Evolutionary conservation across 73 alveolate genomes (phyloP), one percentile per base, ranked within the genome.

Genomic region (Breviolum minutum): DNA sequence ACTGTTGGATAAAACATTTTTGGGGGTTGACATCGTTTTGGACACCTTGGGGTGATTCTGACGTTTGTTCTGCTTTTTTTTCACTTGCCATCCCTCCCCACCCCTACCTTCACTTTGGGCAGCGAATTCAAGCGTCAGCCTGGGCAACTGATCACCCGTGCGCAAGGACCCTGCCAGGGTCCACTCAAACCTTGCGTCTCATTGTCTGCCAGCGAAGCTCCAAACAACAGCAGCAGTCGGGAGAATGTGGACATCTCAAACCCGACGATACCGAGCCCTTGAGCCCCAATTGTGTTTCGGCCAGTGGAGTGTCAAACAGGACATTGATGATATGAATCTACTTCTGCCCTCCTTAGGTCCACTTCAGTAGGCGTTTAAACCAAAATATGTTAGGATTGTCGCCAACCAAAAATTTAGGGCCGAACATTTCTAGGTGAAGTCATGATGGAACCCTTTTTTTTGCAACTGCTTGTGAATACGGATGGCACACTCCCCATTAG

Each of bases 101-200:
- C 85, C 64, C 27, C 26, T n/a, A 66, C 84, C 98, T 92, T 92
- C 82, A 92, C 98, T n/a, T 63, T 92, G 54, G 98, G 98, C 90
- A 92, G 90, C 27, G 98, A 80, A 61, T 92, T 92, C 91, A 92
- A 64, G 30, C 98, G 98, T 92, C 98, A 92, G 98, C 89, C 98
- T 7, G 98, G 98, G 66, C 98, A 92, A 64, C 98, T 92, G 32
- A 92, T 90, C 7, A 92, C 74, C 32, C 98, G 77, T 9, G 90
- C 98, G 66, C 98, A 92, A 79, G 98, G 98, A 10, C 98, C 98
- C 19, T 76, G 98, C 98, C 98, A 92, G 13, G 48, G 66, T 63
- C 70, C 80, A 11, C 26, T 40, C 54, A 40, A 40, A 40, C 54
- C 73, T 54, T 13, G 74, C 13, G 94, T 85, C 62, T 16, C 94